phyloP scores from a whole-genome alignment of 257 asterid species.

The Capsicum chinense region DNA sequence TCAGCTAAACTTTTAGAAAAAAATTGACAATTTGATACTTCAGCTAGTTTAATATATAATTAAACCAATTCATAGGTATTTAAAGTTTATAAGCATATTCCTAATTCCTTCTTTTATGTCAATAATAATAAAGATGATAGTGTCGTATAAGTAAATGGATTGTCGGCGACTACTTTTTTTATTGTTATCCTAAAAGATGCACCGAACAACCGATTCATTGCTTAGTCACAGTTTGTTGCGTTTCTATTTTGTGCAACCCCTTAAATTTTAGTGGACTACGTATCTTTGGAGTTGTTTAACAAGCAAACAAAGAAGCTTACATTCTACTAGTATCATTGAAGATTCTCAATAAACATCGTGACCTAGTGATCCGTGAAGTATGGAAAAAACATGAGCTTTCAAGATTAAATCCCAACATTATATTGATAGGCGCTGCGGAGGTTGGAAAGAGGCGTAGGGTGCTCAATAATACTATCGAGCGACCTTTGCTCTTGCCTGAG shows the following conservation, averaged over 20 bases:
- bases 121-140: background rate
- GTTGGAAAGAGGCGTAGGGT: too few species aligned
- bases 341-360: too few species aligned
- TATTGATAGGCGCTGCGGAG: background rate
- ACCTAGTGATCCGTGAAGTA: background rate
- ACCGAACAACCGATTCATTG: constrained; percentile 27
- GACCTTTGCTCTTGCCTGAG: too few species aligned
- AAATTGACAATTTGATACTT: too few species aligned
- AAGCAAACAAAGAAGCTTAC: background rate
- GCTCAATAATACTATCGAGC: too few species aligned
- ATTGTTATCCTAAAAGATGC: constrained; percentile 21
- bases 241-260: background rate
- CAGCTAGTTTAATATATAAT: too few species aligned
- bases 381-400: background rate
- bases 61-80: background rate
- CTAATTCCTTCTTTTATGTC: background rate
- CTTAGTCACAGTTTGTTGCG: background rate
- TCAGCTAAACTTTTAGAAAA: too few species aligned
- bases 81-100: background rate
- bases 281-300: background rate
- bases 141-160: constrained; percentile 22
- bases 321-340: background rate
- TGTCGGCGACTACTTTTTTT: background rate
- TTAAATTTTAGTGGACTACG: background rate
- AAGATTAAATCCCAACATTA: background rate